phyloP scores from a whole-genome alignment of 768 basidiomycete species.

The Tricholoma furcatifolium region DNA sequence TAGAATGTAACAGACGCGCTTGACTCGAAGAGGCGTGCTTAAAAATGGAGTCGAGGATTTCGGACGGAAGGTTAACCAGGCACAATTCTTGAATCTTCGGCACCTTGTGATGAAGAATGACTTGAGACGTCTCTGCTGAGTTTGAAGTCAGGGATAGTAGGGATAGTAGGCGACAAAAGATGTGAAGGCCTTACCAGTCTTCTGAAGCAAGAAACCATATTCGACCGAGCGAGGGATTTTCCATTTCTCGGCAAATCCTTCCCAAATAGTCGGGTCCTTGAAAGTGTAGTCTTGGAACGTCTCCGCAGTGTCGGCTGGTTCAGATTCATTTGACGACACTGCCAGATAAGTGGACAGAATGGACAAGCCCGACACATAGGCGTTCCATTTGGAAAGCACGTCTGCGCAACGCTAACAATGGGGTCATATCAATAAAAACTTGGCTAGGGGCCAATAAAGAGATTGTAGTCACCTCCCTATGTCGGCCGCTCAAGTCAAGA shows the following conservation, averaged over 20 bases:
- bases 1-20: neutral
- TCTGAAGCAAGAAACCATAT: neutral
- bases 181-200: neutral
- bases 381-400: neutral
- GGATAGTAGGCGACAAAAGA: no score
- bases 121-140: neutral
- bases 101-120: neutral
- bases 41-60: neutral
- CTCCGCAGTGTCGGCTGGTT: no score
- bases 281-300: neutral
- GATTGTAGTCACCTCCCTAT: neutral
- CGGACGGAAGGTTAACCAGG: neutral
- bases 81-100: neutral
- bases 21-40: neutral
- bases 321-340: neutral
- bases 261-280: neutral
- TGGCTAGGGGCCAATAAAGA: no score
- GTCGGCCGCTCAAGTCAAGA: slow-evolving; percentile 1
- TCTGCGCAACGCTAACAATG: neutral
- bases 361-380: neutral
- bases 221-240: neutral
- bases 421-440: neutral
- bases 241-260: neutral
- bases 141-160: no score
- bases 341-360: neutral